A percentile compares a stretch with the other conserved stretches of the same genome.
These are phyloP conservation scores for Paraleonurus japonicus DNA, from an alignment of 257 asterid genomes.

Conservation along the genomic window DNA sequence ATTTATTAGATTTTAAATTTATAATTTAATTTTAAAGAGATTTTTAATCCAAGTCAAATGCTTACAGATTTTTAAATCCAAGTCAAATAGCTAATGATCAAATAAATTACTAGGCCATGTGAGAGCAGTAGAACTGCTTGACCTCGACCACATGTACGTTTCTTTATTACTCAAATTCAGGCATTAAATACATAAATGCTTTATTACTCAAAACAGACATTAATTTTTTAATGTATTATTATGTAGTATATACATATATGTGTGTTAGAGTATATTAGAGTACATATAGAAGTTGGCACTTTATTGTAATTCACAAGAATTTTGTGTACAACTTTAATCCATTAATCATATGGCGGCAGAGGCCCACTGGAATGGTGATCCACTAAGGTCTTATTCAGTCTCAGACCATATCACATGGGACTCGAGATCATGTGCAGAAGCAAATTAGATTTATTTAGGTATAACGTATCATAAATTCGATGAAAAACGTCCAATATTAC, in stretches of 20 bases:
- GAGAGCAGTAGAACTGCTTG: conserved; percentile 1
- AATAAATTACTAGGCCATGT: conserved; percentile 15
- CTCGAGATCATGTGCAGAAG: conserved; percentile 13
- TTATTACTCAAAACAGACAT: not conserved
- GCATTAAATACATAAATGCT: not conserved
- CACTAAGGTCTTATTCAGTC: conserved; percentile 9
- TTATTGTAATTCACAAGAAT: conserved; percentile 16
- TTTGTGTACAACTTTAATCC: conserved; percentile 8
- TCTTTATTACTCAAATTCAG: not conserved
- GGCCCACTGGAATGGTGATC: conserved; percentile 22
- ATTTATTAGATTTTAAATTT: too few relatives aligned
- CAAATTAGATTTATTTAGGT: conserved; percentile 1
- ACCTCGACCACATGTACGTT: not conserved
- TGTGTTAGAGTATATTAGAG: not conserved
- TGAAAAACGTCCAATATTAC: not conserved
- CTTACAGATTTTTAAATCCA: not conserved
- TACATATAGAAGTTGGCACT: conserved; percentile 1
- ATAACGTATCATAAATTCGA: not conserved
- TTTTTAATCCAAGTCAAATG: not conserved
- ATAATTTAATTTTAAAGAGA: not conserved
- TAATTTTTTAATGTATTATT: not conserved
- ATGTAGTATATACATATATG: not conserved
- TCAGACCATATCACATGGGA: conserved; percentile 34
- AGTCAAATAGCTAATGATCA: not conserved
- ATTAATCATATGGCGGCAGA: conserved; percentile 3